Evolutionary conservation across 1,139 yeast genomes (phyloP).

Genomic region (Scheffersomyces titani): DNA sequence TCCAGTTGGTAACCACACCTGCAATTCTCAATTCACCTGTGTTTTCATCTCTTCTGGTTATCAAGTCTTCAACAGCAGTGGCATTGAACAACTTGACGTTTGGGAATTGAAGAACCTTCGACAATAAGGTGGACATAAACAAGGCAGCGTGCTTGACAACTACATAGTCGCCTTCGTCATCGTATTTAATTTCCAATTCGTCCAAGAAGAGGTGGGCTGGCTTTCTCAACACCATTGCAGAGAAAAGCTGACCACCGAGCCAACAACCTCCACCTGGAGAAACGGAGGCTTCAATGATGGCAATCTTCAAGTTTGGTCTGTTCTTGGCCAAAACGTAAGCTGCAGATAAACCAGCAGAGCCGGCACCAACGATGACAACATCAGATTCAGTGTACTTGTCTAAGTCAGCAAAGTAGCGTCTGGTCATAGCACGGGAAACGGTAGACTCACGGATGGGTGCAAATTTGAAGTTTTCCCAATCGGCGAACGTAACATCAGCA

Average conservation of each 20-base stretch:
- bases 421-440: slow-evolving; percentile 83
- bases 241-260: slow-evolving; percentile 79
- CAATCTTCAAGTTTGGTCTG: slow-evolving; percentile 76
- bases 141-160: slow-evolving; percentile 82
- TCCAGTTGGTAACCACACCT: slow-evolving; percentile 85
- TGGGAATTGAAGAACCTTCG: slow-evolving; percentile 71
- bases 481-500: slow-evolving; percentile 33
- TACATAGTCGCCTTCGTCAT: slow-evolving; percentile 79
- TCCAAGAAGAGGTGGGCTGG: slow-evolving; percentile 72
- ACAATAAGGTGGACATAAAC: slow-evolving; percentile 70
- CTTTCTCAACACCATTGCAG: slow-evolving; percentile 79
- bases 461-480: slow-evolving; percentile 70
- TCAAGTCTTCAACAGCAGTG: slow-evolving; percentile 78
- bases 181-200: slow-evolving; percentile 65
- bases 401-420: slow-evolving; percentile 70
- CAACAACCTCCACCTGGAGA: slow-evolving; percentile 84
- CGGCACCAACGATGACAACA: slow-evolving; percentile 76
- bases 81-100: slow-evolving; percentile 80
- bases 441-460: slow-evolving; percentile 77
- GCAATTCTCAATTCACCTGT: slow-evolving; percentile 65
- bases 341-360: slow-evolving; percentile 76
- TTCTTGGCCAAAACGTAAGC: slow-evolving; percentile 73
- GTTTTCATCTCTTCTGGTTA: slow-evolving; percentile 62
- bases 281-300: slow-evolving; percentile 73
- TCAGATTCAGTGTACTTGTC: slow-evolving; percentile 78